A percentile compares a stretch with the other conserved stretches of the same genome.
These are phyloP conservation scores for Phtheirospermum japonicum DNA, from an alignment of 257 asterid genomes.

Conservation along the genomic window DNA sequence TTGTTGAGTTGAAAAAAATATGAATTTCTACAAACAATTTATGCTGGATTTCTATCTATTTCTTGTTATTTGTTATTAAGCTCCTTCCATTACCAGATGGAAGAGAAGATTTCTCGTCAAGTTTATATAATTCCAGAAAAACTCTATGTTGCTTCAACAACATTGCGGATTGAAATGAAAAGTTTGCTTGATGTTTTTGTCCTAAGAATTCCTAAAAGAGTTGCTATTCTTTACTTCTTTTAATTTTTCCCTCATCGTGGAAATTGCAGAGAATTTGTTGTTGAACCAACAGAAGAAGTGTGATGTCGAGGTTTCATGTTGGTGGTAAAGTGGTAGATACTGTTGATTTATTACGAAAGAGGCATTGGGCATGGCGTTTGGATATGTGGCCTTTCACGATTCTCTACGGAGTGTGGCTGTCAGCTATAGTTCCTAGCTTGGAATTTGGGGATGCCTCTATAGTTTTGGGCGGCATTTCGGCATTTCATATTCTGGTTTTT, in stretches of 20 bases:
- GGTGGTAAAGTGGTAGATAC: constrained; percentile 97
- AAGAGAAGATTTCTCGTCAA: no score
- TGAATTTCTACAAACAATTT: no score
- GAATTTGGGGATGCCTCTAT: constrained; percentile 78
- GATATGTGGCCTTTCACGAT: constrained; percentile 84
- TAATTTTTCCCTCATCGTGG: not conserved
- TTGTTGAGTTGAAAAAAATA: no score
- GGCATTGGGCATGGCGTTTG: constrained; percentile 87
- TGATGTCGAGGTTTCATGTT: constrained; percentile 71
- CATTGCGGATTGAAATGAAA: constrained; percentile 1
- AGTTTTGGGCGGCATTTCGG: constrained; percentile 61
- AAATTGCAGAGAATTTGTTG: constrained; percentile 29
- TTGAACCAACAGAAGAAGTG: constrained; percentile 31
- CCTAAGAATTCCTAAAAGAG: not conserved
- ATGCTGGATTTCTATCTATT: no score
- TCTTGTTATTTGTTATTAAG: no score
- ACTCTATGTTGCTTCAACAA: not conserved
- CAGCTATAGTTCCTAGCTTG: constrained; percentile 68
- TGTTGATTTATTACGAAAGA: constrained; percentile 74
- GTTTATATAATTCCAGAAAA: no score
- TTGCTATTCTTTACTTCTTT: not conserved
- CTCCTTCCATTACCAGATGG: no score
- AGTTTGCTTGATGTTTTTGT: not conserved
- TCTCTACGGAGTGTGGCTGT: constrained; percentile 70
- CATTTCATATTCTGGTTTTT: constrained; percentile 65